phyloP scores from a whole-genome alignment of 257 asterid genomes.

The Plantago elongata region DNA sequence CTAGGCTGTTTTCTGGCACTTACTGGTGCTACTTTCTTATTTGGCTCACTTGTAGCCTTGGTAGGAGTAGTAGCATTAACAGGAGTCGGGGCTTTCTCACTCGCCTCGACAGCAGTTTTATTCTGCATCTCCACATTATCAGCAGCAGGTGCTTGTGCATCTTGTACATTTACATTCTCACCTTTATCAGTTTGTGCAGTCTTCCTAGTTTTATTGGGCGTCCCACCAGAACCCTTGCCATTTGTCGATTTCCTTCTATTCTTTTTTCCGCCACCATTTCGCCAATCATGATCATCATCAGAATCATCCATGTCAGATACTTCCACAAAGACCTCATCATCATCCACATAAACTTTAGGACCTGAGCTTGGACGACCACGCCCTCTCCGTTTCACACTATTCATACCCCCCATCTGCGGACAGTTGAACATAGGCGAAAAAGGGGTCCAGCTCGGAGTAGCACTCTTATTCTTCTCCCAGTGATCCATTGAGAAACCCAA shows the following conservation, averaged over 20 bases:
- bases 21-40: slow-evolving; percentile 30
- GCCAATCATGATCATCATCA: slow-evolving; percentile 61
- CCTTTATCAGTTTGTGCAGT: slow-evolving; percentile 29
- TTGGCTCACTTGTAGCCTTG: slow-evolving; percentile 27
- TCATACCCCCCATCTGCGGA: slow-evolving; percentile 24
- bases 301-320: slow-evolving; percentile 51
- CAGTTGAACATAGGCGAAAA: slow-evolving; percentile 65
- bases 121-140: slow-evolving; percentile 22
- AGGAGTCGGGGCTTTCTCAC: background rate
- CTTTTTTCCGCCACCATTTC: slow-evolving; percentile 14
- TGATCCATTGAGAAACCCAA: slow-evolving; percentile 44
- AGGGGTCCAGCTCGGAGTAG: slow-evolving; percentile 48
- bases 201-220: slow-evolving; percentile 24
- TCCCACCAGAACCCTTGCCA: slow-evolving; percentile 19
- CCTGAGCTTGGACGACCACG: slow-evolving; percentile 26
- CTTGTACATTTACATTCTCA: slow-evolving; percentile 26
- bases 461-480: slow-evolving; percentile 34
- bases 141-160: slow-evolving; percentile 25
- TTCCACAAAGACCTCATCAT: slow-evolving; percentile 50
- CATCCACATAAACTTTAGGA: slow-evolving; percentile 46
- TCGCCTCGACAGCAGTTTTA: slow-evolving; percentile 25
- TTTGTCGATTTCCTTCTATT: slow-evolving; percentile 28
- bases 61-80: slow-evolving; percentile 1
- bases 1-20: slow-evolving; percentile 42
- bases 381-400: slow-evolving; percentile 17